Percentiles rank a stretch among this genome's conserved stretches.
Evolutionary conservation across 208 protist species (phyloP).

Genomic region (Trypanosoma rangeli): DNA sequence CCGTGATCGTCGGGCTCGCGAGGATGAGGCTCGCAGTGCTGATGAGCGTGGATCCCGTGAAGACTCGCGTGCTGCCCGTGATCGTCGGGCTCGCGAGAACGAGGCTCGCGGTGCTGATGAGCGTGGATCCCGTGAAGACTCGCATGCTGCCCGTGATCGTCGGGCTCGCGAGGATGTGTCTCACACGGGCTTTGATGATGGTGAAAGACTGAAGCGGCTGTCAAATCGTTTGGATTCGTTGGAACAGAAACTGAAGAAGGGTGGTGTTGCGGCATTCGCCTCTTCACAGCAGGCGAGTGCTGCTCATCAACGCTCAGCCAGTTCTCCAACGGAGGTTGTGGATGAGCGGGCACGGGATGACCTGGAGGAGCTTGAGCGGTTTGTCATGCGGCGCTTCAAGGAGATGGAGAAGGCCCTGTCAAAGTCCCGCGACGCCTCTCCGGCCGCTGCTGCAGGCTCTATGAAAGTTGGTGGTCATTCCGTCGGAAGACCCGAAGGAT

Average conservation of each 20-base stretch:
- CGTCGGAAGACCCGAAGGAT: not conserved
- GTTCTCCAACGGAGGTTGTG: slow-evolving; percentile 22
- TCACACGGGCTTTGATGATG: not conserved
- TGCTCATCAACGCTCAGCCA: not conserved
- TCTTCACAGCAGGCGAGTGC: not conserved
- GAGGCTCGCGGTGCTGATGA: not conserved
- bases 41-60: slow-evolving; percentile 1
- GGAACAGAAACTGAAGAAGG: slow-evolving; percentile 11
- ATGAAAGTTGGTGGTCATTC: not conserved
- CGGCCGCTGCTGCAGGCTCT: not conserved
- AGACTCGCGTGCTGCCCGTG: slow-evolving; percentile 7
- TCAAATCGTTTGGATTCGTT: slow-evolving; percentile 13
- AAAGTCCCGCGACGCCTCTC: not conserved
- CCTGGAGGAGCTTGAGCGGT: slow-evolving; percentile 75
- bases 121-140: slow-evolving; percentile 1
- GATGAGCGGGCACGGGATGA: slow-evolving; percentile 63
- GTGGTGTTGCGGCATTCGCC: too few species aligned
- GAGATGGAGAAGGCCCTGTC: slow-evolving; percentile 41
- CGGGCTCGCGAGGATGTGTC: not conserved
- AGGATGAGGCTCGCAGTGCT: not conserved
- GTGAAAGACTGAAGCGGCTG: not conserved
- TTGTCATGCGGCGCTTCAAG: slow-evolving; percentile 62
- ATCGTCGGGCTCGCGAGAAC: not conserved
- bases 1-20: slow-evolving; percentile 6
- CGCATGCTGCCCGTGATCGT: slow-evolving; percentile 1